These are phyloP conservation scores for Debaryomyces hansenii DNA, from an alignment of 805 yeast genomes.

Conservation along the genomic window DNA sequence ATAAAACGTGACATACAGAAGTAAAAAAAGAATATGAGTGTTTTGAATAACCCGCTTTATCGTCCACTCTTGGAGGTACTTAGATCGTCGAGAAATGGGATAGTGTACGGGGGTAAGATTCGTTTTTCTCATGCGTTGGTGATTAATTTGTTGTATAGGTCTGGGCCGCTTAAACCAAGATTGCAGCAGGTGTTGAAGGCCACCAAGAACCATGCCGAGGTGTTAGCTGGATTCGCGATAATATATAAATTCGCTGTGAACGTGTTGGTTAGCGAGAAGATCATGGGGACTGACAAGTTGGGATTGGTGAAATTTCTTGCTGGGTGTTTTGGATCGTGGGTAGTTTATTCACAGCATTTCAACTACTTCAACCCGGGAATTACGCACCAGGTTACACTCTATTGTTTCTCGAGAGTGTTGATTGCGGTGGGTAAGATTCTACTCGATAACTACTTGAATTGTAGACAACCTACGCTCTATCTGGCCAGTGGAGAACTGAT, in stretches of 20 bases:
- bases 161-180: slow-evolving; percentile 50
- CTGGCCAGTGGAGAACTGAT: slow-evolving; percentile 16
- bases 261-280: slow-evolving; percentile 28
- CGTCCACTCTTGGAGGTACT: slow-evolving; percentile 35
- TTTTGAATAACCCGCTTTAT: slow-evolving; percentile 24
- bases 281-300: slow-evolving; percentile 32
- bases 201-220: slow-evolving; percentile 54
- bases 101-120: slow-evolving; percentile 61
- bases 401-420: slow-evolving; percentile 67
- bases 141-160: slow-evolving; percentile 54
- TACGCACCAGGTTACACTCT: slow-evolving; percentile 72
- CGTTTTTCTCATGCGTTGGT: slow-evolving; percentile 67
- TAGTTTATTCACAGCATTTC: slow-evolving; percentile 46
- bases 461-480: slow-evolving; percentile 29
- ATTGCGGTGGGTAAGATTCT: slow-evolving; percentile 59
- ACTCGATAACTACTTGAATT: slow-evolving; percentile 37
- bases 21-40: slow-evolving; percentile 12
- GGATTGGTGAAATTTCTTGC: slow-evolving; percentile 34
- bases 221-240: slow-evolving; percentile 56
- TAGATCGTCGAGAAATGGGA: slow-evolving; percentile 45
- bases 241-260: slow-evolving; percentile 45
- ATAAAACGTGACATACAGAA: neutral
- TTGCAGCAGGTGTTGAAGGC: slow-evolving; percentile 48
- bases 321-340: slow-evolving; percentile 43
- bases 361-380: slow-evolving; percentile 47